Evolutionary conservation across 129 eudicot genomes (phyloP).

Genomic region (Flaveria linearis): DNA sequence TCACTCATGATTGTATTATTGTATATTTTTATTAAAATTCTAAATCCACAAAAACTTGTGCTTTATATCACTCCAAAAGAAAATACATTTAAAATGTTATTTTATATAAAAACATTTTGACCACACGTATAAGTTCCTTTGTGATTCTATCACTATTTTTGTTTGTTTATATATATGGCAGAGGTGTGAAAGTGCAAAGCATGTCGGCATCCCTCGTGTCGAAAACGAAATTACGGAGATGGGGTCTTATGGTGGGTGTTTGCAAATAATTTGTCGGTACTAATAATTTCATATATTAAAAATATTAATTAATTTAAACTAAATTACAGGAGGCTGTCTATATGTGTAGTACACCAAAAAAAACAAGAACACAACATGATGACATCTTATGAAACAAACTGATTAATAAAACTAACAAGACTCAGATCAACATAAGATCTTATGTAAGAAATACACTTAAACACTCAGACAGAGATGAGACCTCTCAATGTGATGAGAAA

Average conservation of each 20-base stretch:
- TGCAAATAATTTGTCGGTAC: background rate
- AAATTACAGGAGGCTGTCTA: too few relatives aligned
- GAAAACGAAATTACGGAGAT: background rate
- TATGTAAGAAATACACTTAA: too few relatives aligned
- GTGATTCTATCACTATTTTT: background rate
- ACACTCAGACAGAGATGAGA: too few relatives aligned
- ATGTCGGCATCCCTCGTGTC: slow-evolving; percentile 25
- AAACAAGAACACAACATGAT: too few relatives aligned
- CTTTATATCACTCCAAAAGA: background rate
- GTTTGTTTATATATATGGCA: background rate
- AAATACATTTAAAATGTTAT: background rate
- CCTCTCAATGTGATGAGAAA: too few relatives aligned
- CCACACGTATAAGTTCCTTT: background rate
- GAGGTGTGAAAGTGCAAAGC: slow-evolving; percentile 14
- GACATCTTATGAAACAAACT: too few relatives aligned
- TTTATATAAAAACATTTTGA: background rate
- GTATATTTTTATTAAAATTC: background rate
- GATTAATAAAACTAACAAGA: too few relatives aligned
- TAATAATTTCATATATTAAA: background rate
- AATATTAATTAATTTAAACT: background rate
- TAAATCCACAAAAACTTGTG: background rate
- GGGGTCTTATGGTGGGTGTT: slow-evolving; percentile 11
- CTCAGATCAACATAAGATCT: too few relatives aligned
- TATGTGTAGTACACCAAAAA: too few relatives aligned
- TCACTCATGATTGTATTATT: too few relatives aligned